Conservation (phyloP, 2,329 filamentous ascomycete species). For the Knufia fluminis region DNA sequence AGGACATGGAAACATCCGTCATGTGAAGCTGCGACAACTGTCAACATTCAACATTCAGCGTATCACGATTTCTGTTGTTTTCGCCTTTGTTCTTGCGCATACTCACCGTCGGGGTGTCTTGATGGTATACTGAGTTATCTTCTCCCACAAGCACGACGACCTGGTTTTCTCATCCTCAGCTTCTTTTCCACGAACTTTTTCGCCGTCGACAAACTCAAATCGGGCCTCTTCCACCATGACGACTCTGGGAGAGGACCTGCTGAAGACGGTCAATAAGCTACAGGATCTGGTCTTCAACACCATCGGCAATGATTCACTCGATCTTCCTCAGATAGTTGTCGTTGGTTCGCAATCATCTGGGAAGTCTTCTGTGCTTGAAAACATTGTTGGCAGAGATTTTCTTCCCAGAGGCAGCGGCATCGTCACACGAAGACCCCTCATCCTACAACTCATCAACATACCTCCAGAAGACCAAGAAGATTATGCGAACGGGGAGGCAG, state of each 20-base stretch:
- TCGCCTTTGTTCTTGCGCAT: background rate
- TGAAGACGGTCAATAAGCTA: constrained; percentile 93
- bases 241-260: constrained; percentile 87
- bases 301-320: constrained; percentile 95
- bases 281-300: constrained; percentile 99
- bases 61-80: too few species aligned
- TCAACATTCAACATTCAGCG: too few species aligned
- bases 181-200: constrained; percentile 11
- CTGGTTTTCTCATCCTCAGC: background rate
- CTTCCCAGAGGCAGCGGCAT: constrained; percentile 93
- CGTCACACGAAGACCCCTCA: constrained; percentile 85
- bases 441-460: constrained; percentile 96
- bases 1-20: too few species aligned
- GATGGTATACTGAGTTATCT: background rate
- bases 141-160: background rate
- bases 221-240: constrained; percentile 53
- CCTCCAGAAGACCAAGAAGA: constrained; percentile 49
- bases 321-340: constrained; percentile 96
- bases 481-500: constrained; percentile 56
- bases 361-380: constrained; percentile 97
- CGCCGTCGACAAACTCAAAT: background rate
- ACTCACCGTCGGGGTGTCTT: background rate
- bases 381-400: constrained; percentile 96
- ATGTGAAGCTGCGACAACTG: too few species aligned
- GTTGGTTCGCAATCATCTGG: constrained; percentile 97